Conservation (phyloP, 495 filamentous ascomycete species). For the Glonium stellatum region DNA sequence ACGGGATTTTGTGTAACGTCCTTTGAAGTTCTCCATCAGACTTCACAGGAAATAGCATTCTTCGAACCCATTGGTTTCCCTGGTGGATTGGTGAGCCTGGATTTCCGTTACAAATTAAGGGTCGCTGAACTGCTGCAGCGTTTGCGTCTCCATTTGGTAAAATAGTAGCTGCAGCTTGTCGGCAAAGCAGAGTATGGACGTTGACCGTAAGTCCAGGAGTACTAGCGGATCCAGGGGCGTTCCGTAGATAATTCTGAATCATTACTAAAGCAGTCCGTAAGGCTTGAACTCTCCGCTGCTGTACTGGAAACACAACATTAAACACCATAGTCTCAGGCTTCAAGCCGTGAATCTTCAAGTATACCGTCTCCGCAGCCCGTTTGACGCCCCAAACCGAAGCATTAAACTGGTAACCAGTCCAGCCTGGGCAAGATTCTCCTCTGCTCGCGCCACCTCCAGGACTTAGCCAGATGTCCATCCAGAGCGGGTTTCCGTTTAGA, state of each 20-base stretch:
- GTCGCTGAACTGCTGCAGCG: neutral
- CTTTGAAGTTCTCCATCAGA: constrained; percentile 38
- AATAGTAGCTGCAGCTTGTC: constrained; percentile 2
- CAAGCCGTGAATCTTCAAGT: constrained; percentile 34
- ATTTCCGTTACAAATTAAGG: neutral
- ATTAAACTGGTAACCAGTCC: constrained; percentile 31
- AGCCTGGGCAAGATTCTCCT: neutral
- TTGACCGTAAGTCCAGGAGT: neutral
- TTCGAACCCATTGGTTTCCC: constrained; percentile 37
- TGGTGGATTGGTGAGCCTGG: neutral
- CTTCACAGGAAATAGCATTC: constrained; percentile 46
- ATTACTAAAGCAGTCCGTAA: constrained; percentile 28
- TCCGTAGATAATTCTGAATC: constrained; percentile 11
- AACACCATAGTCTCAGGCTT: constrained; percentile 32
- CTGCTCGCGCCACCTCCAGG: constrained; percentile 1
- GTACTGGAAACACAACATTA: constrained; percentile 37
- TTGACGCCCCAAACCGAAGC: constrained; percentile 37
- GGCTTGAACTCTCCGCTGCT: constrained; percentile 27
- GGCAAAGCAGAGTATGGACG: constrained; percentile 5
- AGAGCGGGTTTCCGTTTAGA: constrained; percentile 9
- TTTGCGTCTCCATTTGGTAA: neutral
- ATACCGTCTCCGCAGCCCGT: constrained; percentile 30
- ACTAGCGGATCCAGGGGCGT: neutral
- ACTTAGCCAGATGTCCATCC: constrained; percentile 1
- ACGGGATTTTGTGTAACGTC: constrained; percentile 33